Evolutionary conservation across 2,329 filamentous ascomycete species (phyloP).

Genomic region (Neoascochyta sp.): DNA sequence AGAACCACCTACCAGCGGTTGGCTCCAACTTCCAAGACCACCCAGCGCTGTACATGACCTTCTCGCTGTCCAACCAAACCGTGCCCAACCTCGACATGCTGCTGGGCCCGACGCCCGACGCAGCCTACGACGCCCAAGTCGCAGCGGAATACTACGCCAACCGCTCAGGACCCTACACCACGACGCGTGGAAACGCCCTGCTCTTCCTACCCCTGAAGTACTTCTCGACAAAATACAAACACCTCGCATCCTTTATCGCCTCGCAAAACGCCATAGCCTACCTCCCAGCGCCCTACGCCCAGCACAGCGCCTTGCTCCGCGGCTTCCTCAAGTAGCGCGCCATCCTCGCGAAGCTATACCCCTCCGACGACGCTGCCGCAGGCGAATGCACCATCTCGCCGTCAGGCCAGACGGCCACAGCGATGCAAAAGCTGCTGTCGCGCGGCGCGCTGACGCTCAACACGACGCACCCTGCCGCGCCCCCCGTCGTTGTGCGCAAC

Average conservation of each 20-base stretch:
- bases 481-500: constrained; percentile 27
- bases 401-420: constrained; percentile 6
- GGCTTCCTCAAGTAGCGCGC: constrained; percentile 10
- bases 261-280: constrained; percentile 8
- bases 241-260: constrained; percentile 5
- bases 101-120: constrained; percentile 10
- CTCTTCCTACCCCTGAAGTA: constrained; percentile 8
- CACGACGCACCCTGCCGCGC: constrained; percentile 23
- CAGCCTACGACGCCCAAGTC: constrained; percentile 20
- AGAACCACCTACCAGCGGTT: constrained; percentile 14
- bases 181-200: constrained; percentile 6
- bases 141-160: constrained; percentile 17
- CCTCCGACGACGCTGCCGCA: constrained; percentile 14
- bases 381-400: constrained; percentile 22
- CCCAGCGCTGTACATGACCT: constrained; percentile 6
- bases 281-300: constrained; percentile 8
- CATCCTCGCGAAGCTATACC: constrained; percentile 8
- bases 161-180: constrained; percentile 22
- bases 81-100: constrained; percentile 7
- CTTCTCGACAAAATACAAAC: constrained; percentile 7
- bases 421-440: constrained; percentile 14
- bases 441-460: constrained; percentile 37
- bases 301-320: constrained; percentile 6
- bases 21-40: constrained; percentile 23
- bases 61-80: constrained; percentile 4